Evolutionary conservation across 495 filamentous ascomycete genomes (phyloP), one percentile per base, ranked within the genome.

Genomic region (Tuber indicum): DNA sequence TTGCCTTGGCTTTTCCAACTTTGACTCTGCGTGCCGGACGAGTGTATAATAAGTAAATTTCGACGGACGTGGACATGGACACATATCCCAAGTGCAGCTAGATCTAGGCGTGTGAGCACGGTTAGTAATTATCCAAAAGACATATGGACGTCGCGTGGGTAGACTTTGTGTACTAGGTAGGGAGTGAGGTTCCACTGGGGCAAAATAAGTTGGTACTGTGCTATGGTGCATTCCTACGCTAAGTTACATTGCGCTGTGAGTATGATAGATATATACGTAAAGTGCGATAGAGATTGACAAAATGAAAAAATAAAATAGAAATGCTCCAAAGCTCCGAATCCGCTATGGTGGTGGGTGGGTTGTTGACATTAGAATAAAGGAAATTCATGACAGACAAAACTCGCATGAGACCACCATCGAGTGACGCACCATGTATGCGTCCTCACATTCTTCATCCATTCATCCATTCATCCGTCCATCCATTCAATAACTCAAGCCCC

Each of bases 401-500:
- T 36, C 14, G 26, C 4, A 36, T 17, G 16, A 66, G 26, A 36
- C 58, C 26, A 66, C 17, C 52, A 26, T 26, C 52, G 52, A 26
- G 52, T 26, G 52, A 58, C 52, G 14, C 10, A 14, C n/a, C n/a
- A 58, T 58, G 52, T 26, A n/a, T 58, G 9, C n/a, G 10, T 14
- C 23, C 14, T 58, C 52, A 58, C 9, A 58, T 58, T 66, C 70
- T 41, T 72, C 70, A 42, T 70, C 72, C 58, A 66, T 8, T 73
- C 46, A 19, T 78, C 23, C 46, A 80, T 46, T 43, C n/a, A n/a
- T n/a, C n/a, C n/a, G n/a, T n/a, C n/a, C 58, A 66, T 26, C 72
- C 77, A 45, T 79, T 80, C 5, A 42, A 58, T 26, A 69, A 43
- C 43, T 80, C 77, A 43, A 80, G 39, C 74, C 26, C 77, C 74